Base-by-base conservation (phyloP, 768 basidiomycete genomes). In the Tulasnella sp. region DNA sequence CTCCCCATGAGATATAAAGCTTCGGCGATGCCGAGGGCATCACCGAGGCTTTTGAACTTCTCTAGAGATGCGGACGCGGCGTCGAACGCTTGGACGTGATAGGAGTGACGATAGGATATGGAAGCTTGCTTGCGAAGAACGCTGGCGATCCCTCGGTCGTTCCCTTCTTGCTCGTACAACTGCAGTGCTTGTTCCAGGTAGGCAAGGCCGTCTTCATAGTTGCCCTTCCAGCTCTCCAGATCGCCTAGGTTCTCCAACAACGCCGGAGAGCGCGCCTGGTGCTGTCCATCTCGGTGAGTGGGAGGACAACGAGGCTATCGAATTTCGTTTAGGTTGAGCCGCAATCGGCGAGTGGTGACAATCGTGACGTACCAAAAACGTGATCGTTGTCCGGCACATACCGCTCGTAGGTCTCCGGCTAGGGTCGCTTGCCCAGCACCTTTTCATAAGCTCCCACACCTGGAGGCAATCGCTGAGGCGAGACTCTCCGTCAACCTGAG, bases 141-240 rank as follows among this genome's bases (percentile, higher is more conserved):
- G 64, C 64, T 69, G 22, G 64, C 64, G 16, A 37, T n/a, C 14
- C 64, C 64, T 69, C 64, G n/a, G n/a, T 69, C 18, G 64, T 69
- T 69, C 8, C 14, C 64, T 1, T 28, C 28, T 37, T 37, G 28
- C 16, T 69, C 64, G 64, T 69, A 69, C 34, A 69, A n/a, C 34
- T 12, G 2, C 34, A 69, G 34, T 28, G 64, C 64, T 69, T 69
- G 64, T 37, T 69, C 64, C 64, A 69, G 14, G 16, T 28, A 69
- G 8, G 28, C 64, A 1, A 69, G 64, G 34, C 64, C 64, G 7
- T 69, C 64, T 2, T 69, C 31, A n/a, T 69, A 69, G 34, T 69
- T 69, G n/a, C 64, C 64, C 18, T 69, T 69, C 64, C 64, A 69
- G 28, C 64, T 69, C 64, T 69, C 64, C 64, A 69, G 18, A 18